Base-by-base conservation (phyloP, 2,329 filamentous ascomycete species). In the Colletotrichum tamarilloi region DNA sequence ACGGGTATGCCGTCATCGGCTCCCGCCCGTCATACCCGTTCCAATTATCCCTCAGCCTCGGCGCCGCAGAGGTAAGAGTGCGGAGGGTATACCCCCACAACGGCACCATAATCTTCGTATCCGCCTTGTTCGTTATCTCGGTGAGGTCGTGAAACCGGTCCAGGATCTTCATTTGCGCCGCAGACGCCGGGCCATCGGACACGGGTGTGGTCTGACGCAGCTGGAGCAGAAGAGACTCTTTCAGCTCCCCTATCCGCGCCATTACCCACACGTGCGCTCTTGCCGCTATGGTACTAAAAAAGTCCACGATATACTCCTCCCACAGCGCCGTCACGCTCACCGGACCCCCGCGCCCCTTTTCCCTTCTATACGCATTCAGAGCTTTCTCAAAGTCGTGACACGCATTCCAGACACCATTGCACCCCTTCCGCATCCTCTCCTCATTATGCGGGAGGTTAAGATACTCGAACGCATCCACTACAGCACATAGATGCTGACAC, bases 231-330 rank as follows among this genome's bases (percentile, higher is more conserved):
- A 67, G 68, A 42, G 26, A 24, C 56, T 71, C 68, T 19, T 63
- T 55, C 11, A 71, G 55, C 55, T 67, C 63, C 5, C 38, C 57
- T 4, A 71, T 6, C 28, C 63, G 28, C 26, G 42, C 68, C 42
- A 67, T 26, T 5, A 64, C 38, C 68, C 68, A 71, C 2, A 30
- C 53, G 4, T 71, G 68, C 32, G 63, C 68, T n/a, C 63, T 58
- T 4, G 42, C 62, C 6, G 55, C 42, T 1, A 71, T 35, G 7
- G 63, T 71, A 2, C 11, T 2, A 28, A 71, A 16, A 26, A 53
- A 71, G 5, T 71, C 68, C 35, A 60, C 68, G 22, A 71, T 16
- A 11, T 55, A 71, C 57, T 71, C 68, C 42, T 71, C 68, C 68
- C 68, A 71, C 19, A 60, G 7, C 24, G 68, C 68, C 42, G 68